Evolutionary conservation across 2,329 filamentous ascomycete species (phyloP).

Genomic region (Cadophora malorum): DNA sequence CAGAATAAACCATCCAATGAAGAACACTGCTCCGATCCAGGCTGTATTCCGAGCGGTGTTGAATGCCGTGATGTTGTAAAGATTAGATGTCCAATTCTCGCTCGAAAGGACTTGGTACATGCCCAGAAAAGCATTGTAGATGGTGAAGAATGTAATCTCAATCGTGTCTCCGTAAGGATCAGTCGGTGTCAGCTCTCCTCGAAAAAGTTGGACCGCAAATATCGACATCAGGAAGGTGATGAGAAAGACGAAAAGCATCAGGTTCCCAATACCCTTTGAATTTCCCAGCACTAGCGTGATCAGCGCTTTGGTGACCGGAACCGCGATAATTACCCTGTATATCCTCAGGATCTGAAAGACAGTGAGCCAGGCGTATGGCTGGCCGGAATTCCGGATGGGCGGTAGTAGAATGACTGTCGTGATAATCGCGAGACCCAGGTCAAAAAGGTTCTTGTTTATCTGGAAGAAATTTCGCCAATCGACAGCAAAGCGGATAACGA

Average conservation of each 20-base stretch:
- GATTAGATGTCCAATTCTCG: constrained; percentile 90
- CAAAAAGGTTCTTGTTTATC: constrained; percentile 77
- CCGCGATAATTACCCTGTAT: constrained; percentile 89
- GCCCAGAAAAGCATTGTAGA: constrained; percentile 94
- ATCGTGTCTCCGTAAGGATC: constrained; percentile 68
- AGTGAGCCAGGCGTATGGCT: constrained; percentile 84
- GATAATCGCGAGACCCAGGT: constrained; percentile 78
- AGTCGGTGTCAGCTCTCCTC: constrained; percentile 77
- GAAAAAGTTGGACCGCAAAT: constrained; percentile 90
- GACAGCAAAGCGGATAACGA: constrained; percentile 75
- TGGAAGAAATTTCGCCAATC: constrained; percentile 84
- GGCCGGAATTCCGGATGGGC: constrained; percentile 72
- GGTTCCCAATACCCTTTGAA: constrained; percentile 86
- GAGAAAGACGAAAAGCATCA: constrained; percentile 95
- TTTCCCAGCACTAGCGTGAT: constrained; percentile 91
- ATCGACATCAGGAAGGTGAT: constrained; percentile 94
- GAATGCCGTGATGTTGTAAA: constrained; percentile 81
- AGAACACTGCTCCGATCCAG: constrained; percentile 91
- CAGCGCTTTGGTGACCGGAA: constrained; percentile 85
- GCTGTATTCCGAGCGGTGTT: constrained; percentile 72
- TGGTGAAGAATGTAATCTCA: constrained; percentile 81
- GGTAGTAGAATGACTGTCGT: constrained; percentile 89
- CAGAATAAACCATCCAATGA: constrained; percentile 95
- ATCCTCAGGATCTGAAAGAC: constrained; percentile 92
- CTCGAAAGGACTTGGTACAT: constrained; percentile 98